Evolutionary conservation across 2,329 filamentous ascomycete species (phyloP).

Genomic region (Penicillium concentricum): DNA sequence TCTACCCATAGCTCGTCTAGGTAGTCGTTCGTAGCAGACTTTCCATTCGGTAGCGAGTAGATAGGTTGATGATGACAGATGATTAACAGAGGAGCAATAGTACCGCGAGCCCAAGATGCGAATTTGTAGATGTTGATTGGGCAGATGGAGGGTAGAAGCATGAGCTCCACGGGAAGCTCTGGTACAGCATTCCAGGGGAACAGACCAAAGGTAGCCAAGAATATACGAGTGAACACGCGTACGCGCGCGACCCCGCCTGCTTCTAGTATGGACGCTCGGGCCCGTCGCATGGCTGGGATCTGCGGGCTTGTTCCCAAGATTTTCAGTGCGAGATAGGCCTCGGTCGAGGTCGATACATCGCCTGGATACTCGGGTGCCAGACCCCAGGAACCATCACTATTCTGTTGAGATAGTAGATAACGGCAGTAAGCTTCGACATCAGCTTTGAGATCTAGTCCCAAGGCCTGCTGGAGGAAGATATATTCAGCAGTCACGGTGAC

Average conservation of each 20-base stretch:
- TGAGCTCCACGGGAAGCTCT: slow-evolving; percentile 34
- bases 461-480: slow-evolving; percentile 24
- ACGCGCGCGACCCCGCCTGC: slow-evolving; percentile 33
- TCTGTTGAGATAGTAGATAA: slow-evolving; percentile 23
- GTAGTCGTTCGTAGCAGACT: slow-evolving; percentile 19
- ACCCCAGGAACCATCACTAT: slow-evolving; percentile 33
- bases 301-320: slow-evolving; percentile 26
- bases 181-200: slow-evolving; percentile 36
- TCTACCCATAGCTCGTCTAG: slow-evolving; percentile 37
- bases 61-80: slow-evolving; percentile 31
- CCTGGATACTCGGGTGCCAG: slow-evolving; percentile 24
- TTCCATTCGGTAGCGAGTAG: slow-evolving; percentile 29
- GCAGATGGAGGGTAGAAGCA: slow-evolving; percentile 27
- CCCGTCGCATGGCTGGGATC: slow-evolving; percentile 13
- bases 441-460: slow-evolving; percentile 17
- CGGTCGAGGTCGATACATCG: slow-evolving; percentile 29
- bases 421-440: slow-evolving; percentile 10
- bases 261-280: slow-evolving; percentile 23
- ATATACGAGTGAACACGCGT: slow-evolving; percentile 33
- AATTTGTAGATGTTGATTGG: slow-evolving; percentile 35
- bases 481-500: slow-evolving; percentile 29
- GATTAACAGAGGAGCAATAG: slow-evolving; percentile 15
- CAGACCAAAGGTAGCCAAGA: slow-evolving; percentile 34
- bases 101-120: slow-evolving; percentile 21
- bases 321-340: slow-evolving; percentile 38